phyloP scores from a whole-genome alignment of 345 rosid species.

The Euphorbia pulcherrima region DNA sequence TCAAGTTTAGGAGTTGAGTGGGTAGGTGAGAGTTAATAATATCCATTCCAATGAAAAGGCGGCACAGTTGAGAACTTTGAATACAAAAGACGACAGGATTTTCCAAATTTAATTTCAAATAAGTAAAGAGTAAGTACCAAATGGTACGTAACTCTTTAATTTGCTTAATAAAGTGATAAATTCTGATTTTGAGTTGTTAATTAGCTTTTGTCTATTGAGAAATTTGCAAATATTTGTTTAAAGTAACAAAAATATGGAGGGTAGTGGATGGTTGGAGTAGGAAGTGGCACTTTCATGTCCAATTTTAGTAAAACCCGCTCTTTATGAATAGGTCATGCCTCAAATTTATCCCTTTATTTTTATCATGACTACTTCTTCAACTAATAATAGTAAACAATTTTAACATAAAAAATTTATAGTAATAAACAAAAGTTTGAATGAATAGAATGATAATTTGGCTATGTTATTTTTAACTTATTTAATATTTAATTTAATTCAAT shows the following conservation, averaged over 20 bases:
- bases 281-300: neutral
- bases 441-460: no score
- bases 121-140: neutral
- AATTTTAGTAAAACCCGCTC: neutral
- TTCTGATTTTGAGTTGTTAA: neutral
- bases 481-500: no score
- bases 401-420: no score
- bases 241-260: neutral
- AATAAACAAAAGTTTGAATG: no score
- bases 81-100: neutral
- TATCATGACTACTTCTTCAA: no score
- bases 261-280: neutral
- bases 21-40: no score
- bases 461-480: no score
- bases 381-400: no score
- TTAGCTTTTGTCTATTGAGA: neutral
- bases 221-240: neutral
- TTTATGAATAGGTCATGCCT: neutral
- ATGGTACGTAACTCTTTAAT: neutral
- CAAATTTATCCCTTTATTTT: neutral
- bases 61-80: neutral
- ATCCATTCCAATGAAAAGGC: no score
- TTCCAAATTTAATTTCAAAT: neutral
- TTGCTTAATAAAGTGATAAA: neutral
- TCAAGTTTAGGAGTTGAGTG: no score